phyloP scores from a whole-genome alignment of 2,329 filamentous ascomycete genomes.

The Pleomassaria siparia region DNA sequence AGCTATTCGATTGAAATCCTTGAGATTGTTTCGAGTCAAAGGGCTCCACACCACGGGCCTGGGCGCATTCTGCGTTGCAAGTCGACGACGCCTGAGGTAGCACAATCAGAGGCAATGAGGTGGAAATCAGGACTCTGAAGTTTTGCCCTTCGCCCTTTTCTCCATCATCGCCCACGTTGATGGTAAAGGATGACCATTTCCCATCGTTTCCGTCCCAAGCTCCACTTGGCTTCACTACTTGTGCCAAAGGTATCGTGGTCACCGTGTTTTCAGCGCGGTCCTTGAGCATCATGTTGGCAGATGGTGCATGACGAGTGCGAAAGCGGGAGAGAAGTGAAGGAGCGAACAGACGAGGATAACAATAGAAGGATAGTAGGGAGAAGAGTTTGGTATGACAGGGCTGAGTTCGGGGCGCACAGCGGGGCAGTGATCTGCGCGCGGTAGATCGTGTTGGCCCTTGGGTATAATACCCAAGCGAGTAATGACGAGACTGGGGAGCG shows the following conservation, averaged over 20 bases:
- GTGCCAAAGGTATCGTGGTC: constrained; percentile 14
- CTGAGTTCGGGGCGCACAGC: constrained; percentile 10
- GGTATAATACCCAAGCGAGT: too few species aligned
- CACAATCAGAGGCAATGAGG: constrained; percentile 26
- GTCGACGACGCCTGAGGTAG: constrained; percentile 29
- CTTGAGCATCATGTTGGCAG: constrained; percentile 21
- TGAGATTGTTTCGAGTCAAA: constrained; percentile 18
- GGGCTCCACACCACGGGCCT: constrained; percentile 27
- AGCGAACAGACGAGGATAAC: constrained; percentile 12
- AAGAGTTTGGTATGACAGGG: constrained; percentile 12
- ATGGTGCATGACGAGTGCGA: constrained; percentile 16
- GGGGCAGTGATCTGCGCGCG: not conserved
- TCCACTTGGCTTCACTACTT: constrained; percentile 20
- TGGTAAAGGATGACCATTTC: constrained; percentile 45
- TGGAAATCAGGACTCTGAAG: constrained; percentile 38
- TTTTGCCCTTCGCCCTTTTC: constrained; percentile 33
- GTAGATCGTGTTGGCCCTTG: too few species aligned
- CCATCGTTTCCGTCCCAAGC: constrained; percentile 45
- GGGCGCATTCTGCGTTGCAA: constrained; percentile 30
- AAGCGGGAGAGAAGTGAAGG: constrained; percentile 5
- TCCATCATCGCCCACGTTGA: constrained; percentile 39
- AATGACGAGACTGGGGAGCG: too few species aligned
- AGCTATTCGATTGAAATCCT: constrained; percentile 19
- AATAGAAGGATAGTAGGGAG: constrained; percentile 13
- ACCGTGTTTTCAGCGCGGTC: constrained; percentile 23